phyloP scores from a whole-genome alignment of 768 basidiomycete species.

The Phaffia australis region DNA sequence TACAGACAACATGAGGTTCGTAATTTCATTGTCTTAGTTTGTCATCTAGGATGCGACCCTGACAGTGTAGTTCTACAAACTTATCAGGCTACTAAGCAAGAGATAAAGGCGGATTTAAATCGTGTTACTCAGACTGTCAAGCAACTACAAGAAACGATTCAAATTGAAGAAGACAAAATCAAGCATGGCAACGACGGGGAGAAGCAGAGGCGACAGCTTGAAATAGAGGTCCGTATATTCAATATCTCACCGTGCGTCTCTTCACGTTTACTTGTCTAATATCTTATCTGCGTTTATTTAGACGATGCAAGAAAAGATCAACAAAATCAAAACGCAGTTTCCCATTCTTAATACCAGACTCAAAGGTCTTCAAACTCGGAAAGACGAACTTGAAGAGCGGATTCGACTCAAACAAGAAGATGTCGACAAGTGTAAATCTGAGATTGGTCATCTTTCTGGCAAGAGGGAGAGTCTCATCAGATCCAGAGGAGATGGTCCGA shows the following conservation, averaged over 20 bases:
- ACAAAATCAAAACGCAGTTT: constrained; percentile 19
- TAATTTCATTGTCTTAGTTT: background rate
- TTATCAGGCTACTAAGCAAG: background rate
- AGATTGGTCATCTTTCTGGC: background rate
- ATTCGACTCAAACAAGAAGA: background rate
- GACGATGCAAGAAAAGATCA: background rate
- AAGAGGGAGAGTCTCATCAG: background rate
- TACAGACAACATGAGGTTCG: background rate
- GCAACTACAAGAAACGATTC: constrained; percentile 7
- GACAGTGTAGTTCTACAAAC: constrained; percentile 5
- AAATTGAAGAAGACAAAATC: constrained; percentile 7
- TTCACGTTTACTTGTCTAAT: background rate
- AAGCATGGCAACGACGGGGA: constrained; percentile 17
- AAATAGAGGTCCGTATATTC: constrained; percentile 13
- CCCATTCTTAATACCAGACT: constrained; percentile 6
- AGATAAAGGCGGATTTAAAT: background rate
- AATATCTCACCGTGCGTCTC: constrained; percentile 1
- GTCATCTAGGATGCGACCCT: constrained; percentile 17
- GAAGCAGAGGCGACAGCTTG: constrained; percentile 1
- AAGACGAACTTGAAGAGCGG: background rate
- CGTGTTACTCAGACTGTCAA: background rate
- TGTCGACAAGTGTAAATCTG: background rate
- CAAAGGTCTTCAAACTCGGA: background rate
- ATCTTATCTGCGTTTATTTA: background rate
- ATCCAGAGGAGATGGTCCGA: constrained; percentile 22